phyloP scores from a whole-genome alignment of 352 stramenopile species.

The Salisapilia sapeloensis region DNA sequence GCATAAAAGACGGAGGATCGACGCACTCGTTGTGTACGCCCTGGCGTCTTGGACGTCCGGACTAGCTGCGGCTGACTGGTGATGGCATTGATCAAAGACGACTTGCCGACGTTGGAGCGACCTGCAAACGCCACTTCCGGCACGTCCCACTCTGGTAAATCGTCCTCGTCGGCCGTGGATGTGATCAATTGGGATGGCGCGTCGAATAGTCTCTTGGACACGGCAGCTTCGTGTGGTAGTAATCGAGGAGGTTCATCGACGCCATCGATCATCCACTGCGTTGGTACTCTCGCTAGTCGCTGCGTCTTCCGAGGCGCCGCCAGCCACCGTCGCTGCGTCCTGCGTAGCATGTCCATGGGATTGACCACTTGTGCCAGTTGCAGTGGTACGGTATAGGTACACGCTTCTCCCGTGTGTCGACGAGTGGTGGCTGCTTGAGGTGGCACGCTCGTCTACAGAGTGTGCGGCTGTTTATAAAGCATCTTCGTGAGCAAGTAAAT shows the following conservation, averaged over 20 bases:
- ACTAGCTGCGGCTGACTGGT: conserved; percentile 43
- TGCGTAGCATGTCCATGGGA: no score
- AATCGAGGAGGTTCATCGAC: conserved; percentile 29
- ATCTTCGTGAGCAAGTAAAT: no score
- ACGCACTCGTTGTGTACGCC: conserved; percentile 48
- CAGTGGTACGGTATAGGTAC: no score
- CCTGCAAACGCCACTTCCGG: conserved; percentile 76
- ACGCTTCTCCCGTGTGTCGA: no score
- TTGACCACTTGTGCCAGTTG: no score
- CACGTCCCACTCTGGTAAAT: conserved; percentile 48
- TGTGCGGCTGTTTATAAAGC: no score
- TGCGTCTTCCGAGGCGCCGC: no score
- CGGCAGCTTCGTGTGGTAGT: conserved; percentile 40
- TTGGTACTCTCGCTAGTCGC: conserved; percentile 18
- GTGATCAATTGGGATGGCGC: conserved; percentile 43
- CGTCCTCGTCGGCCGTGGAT: conserved; percentile 24
- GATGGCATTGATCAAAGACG: conserved; percentile 77
- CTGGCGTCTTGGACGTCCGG: conserved; percentile 75
- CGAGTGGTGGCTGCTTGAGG: no score
- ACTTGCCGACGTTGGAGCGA: conserved; percentile 82
- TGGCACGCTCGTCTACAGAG: no score
- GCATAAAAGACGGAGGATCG: conserved; percentile 5
- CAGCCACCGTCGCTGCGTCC: no score
- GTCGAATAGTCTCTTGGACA: conserved; percentile 41
- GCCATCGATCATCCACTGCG: conserved; percentile 37